Conservation (phyloP, 129 eudicot genomes). For the Ambrosia trifida region DNA sequence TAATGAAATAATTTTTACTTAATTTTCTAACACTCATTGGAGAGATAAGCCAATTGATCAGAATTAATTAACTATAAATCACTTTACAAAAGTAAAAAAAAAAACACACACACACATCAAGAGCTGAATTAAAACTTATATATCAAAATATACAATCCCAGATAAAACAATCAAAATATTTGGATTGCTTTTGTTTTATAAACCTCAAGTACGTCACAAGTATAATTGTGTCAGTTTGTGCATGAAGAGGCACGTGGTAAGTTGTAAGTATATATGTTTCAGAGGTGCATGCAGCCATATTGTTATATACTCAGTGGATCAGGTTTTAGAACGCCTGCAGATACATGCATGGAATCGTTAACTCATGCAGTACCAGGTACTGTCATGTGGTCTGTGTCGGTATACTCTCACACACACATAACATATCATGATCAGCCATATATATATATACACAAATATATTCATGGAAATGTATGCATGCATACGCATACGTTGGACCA, state of each 20-base stretch:
- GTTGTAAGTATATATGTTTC: conserved; percentile 1
- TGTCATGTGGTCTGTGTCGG: conserved; percentile 4
- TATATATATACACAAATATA: not conserved
- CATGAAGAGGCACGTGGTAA: conserved; percentile 15
- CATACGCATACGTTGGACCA: not conserved
- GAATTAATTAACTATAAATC: no score
- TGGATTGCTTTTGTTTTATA: no score
- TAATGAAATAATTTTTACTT: no score
- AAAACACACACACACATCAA: no score
- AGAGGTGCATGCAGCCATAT: not conserved
- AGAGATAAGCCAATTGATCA: no score
- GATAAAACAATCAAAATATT: no score
- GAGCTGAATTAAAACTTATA: not conserved
- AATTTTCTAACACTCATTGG: no score
- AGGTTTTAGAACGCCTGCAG: conserved; percentile 1
- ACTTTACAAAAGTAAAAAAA: no score
- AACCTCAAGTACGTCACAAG: not conserved
- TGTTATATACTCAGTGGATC: conserved; percentile 1
- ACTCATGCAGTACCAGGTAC: conserved; percentile 17
- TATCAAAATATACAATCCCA: no score
- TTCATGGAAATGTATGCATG: not conserved
- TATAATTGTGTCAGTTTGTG: not conserved
- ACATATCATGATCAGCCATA: not conserved
- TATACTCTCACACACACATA: not conserved
- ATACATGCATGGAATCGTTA: conserved; percentile 9